phyloP scores from a whole-genome alignment of 176 grass and related monocot genomes.

The Melocanna baccifera region DNA sequence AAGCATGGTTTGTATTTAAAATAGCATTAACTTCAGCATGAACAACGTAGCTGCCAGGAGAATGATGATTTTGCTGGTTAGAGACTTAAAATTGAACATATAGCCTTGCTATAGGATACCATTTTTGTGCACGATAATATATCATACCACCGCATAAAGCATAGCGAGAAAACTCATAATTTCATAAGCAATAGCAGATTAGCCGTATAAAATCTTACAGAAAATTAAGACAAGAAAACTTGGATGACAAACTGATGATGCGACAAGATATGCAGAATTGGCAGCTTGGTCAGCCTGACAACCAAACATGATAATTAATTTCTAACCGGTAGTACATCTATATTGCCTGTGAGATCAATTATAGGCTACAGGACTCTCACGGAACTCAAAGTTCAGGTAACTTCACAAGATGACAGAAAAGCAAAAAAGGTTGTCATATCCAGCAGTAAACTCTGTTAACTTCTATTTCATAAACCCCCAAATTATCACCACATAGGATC shows the following conservation, averaged over 20 bases:
- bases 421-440: neutral
- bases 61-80: conserved; percentile 25
- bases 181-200: conserved; percentile 1
- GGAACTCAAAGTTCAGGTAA: neutral
- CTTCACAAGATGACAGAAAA: neutral
- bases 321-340: neutral
- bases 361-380: neutral
- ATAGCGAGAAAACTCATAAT: conserved; percentile 10
- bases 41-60: conserved; percentile 74
- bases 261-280: neutral
- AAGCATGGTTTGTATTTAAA: conserved; percentile 97
- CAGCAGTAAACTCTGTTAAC: neutral
- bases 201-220: neutral
- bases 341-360: neutral
- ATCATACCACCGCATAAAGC: neutral
- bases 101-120: neutral
- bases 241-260: neutral
- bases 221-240: neutral
- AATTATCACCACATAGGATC: neutral
- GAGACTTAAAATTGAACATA: neutral
- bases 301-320: neutral
- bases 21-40: conserved; percentile 99
- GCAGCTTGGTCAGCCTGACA: neutral
- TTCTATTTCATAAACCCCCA: neutral
- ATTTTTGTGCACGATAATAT: neutral